phyloP scores from a whole-genome alignment of 83 land plant species.

The Picea engelmannii region DNA sequence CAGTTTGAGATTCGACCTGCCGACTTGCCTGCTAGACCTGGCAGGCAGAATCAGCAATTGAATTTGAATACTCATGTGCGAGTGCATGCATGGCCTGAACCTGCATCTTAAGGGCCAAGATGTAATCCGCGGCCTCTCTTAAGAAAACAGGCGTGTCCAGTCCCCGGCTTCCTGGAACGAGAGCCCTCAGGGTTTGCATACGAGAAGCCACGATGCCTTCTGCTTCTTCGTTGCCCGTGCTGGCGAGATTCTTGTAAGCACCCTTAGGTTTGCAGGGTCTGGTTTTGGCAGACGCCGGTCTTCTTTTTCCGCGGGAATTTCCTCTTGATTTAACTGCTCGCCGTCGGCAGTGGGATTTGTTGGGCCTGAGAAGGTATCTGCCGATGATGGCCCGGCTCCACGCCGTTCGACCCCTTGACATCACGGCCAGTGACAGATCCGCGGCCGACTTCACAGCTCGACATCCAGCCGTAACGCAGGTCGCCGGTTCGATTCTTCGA shows the following conservation, averaged over 20 bases:
- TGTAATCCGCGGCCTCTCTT: slow-evolving; percentile 46
- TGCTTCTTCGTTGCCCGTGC: slow-evolving; percentile 22
- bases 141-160: slow-evolving; percentile 27
- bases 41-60: too few relatives aligned
- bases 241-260: background rate
- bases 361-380: slow-evolving; percentile 2
- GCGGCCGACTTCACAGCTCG: slow-evolving; percentile 38
- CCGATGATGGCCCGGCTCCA: slow-evolving; percentile 62
- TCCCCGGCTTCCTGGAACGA: slow-evolving; percentile 51
- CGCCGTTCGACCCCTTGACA: slow-evolving; percentile 34
- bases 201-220: background rate
- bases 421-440: slow-evolving; percentile 16
- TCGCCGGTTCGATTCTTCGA: background rate
- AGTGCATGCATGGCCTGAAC: too few relatives aligned
- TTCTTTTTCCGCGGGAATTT: background rate
- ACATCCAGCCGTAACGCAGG: background rate
- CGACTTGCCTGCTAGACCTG: too few relatives aligned
- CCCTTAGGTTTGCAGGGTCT: slow-evolving; percentile 2
- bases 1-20: too few relatives aligned
- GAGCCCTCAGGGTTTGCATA: slow-evolving; percentile 26
- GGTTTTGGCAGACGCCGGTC: background rate
- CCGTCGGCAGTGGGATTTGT: slow-evolving; percentile 15
- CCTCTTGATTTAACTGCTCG: background rate
- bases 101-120: too few relatives aligned
- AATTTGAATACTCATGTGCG: too few relatives aligned